phyloP scores from a whole-genome alignment of 257 asterid species.

The Scutellaria minor region DNA sequence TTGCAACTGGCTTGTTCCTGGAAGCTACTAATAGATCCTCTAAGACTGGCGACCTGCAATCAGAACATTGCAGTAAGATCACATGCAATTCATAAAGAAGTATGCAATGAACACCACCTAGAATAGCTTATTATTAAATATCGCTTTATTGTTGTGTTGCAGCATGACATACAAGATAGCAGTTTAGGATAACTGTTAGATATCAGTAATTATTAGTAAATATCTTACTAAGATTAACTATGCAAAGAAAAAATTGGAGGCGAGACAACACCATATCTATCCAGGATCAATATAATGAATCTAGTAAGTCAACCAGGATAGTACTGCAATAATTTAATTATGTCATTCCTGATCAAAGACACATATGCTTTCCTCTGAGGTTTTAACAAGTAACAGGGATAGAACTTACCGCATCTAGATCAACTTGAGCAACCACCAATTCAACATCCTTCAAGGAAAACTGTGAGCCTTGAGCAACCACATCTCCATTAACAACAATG shows the following conservation, averaged over 20 bases:
- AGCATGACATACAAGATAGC: conserved; percentile 10
- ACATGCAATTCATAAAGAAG: conserved; percentile 16
- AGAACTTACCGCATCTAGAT: conserved; percentile 88
- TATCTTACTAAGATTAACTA: conserved; percentile 4
- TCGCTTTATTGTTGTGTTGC: not conserved
- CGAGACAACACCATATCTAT: conserved; percentile 21
- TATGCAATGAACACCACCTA: conserved; percentile 23
- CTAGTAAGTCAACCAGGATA: conserved; percentile 8
- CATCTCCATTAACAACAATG: conserved; percentile 89
- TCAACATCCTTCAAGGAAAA: conserved; percentile 95
- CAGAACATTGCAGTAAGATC: conserved; percentile 28
- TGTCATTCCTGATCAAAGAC: conserved; percentile 20
- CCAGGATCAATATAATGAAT: conserved; percentile 18
- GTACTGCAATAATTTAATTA: conserved; percentile 2
- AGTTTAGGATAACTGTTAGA: conserved; percentile 10
- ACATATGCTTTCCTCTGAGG: not conserved
- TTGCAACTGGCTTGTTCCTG: conserved; percentile 98
- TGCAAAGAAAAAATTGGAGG: not conserved
- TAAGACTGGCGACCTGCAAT: conserved; percentile 86
- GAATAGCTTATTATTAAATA: conserved; percentile 17
- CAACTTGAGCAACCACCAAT: conserved; percentile 89
- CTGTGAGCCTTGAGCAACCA: conserved; percentile 94
- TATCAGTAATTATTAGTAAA: not conserved
- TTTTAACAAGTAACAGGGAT: conserved; percentile 24
- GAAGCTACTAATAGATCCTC: conserved; percentile 94